phyloP scores from a whole-genome alignment of 768 basidiomycete genomes.

The Auricularia sp. region DNA sequence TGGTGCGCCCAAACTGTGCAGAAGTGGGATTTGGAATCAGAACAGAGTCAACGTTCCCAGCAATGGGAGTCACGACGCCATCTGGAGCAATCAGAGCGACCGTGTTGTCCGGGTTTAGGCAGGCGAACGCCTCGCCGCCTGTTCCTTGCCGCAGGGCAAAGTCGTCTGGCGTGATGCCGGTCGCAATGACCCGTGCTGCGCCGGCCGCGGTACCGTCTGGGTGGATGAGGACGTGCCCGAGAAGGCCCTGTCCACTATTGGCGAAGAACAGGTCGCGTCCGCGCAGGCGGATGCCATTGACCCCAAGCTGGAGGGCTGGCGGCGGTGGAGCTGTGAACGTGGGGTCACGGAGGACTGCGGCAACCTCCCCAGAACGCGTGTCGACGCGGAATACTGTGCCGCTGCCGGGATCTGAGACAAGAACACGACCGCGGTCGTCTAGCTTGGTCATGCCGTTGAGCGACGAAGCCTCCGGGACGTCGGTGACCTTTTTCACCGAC shows the following conservation, averaged over 20 bases:
- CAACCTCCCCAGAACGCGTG: background rate
- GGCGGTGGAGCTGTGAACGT: background rate
- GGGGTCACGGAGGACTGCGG: background rate
- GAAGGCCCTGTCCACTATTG: background rate
- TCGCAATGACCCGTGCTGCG: background rate
- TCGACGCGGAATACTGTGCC: background rate
- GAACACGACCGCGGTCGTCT: background rate
- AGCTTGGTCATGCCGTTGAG: background rate
- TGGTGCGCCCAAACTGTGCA: background rate
- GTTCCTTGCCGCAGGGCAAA: background rate
- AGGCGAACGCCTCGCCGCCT: background rate
- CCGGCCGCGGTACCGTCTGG: background rate
- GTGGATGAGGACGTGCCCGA: background rate
- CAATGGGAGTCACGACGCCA: background rate
- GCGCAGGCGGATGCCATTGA: background rate
- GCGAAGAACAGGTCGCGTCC: background rate
- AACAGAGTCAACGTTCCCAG: background rate
- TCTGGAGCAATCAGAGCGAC: background rate
- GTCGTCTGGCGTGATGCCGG: background rate
- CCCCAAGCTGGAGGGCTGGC: background rate
- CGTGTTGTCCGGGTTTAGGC: background rate
- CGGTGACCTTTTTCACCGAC: background rate
- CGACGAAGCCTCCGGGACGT: background rate
- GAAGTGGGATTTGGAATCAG: background rate
- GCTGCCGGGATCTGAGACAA: background rate